Base-by-base conservation (phyloP, 1,284 basidiomycete species). In the Stereum hirsutum region DNA sequence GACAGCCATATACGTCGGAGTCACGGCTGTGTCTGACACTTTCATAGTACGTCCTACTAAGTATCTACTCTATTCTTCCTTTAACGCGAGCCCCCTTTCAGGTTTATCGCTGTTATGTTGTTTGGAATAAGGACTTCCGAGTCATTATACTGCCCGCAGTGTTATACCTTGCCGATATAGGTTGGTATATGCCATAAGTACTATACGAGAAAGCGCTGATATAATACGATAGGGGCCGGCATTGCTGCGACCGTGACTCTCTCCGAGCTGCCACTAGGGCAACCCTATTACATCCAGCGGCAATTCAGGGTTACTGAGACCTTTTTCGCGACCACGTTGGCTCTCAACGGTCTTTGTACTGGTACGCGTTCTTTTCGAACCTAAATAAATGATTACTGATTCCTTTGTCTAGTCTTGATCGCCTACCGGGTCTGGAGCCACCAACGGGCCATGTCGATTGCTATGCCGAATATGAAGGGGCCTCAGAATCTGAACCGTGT, bases 51-150 rank as follows among this genome's bases (percentile, higher is more conserved):
- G 49, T 44, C 23, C 20, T 21, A 8, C 10, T 6, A 25, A 19
- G 24, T 1, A 19, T 4, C n/a, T 14, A 27, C 14, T 5, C 10
- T 21, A 34, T 31, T 34, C 20, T 20, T 33, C 4, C 20, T 23
- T 10, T 12, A 4, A 23, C 2, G 14, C 19, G 2, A 11, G 26
- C 24, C 2, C 19, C 7, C 7, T 20, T 1, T 25, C 19, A 52
- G 50, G 14, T 52, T 7, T 52, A 52, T 38, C 47, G 51, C 8
- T 52, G 50, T 38, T 52, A 47, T 30, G 14, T 52, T 23, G 51
- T 52, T 6, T 52, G 51, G 51, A 51, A 43, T n/a, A 23, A 40
- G 21, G 49, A 32, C 14, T 2, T 36, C 7, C 5, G 25, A 2
- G 7, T 49, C 20, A n/a, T 52, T 28, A 8, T 25, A 10, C 6